Evolutionary conservation across 1,284 basidiomycete species (phyloP).

Genomic region (Takashimella koratensis): DNA sequence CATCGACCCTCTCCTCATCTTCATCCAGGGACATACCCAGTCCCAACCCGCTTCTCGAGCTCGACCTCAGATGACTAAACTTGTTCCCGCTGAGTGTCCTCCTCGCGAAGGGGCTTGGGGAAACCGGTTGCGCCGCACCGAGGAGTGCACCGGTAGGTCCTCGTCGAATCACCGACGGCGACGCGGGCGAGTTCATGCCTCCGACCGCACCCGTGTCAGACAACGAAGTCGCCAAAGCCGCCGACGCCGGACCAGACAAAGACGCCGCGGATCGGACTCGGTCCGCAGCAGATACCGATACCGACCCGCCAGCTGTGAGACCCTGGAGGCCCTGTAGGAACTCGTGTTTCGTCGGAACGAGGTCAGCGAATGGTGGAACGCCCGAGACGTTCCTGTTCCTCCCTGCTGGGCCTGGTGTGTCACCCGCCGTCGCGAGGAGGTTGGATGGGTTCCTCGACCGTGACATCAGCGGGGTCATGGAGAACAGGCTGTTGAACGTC

Average conservation of each 20-base stretch:
- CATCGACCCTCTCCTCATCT: slow-evolving; percentile 14
- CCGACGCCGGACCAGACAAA: not conserved
- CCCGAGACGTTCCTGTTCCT: slow-evolving; percentile 20
- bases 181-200: slow-evolving; percentile 9
- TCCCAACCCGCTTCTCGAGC: slow-evolving; percentile 26
- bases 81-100: slow-evolving; percentile 28
- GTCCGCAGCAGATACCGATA: not conserved
- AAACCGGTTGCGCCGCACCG: slow-evolving; percentile 25
- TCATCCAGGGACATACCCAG: slow-evolving; percentile 14
- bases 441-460: slow-evolving; percentile 29
- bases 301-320: slow-evolving; percentile 1
- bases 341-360: slow-evolving; percentile 31
- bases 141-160: slow-evolving; percentile 16
- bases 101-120: slow-evolving; percentile 31
- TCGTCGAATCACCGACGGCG: slow-evolving; percentile 15
- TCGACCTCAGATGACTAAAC: slow-evolving; percentile 29
- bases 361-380: slow-evolving; percentile 18
- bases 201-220: not conserved
- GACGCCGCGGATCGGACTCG: not conserved
- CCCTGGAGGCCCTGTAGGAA: slow-evolving; percentile 26
- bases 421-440: slow-evolving; percentile 19
- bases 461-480: slow-evolving; percentile 38
- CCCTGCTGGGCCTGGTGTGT: slow-evolving; percentile 10
- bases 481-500: slow-evolving; percentile 41
- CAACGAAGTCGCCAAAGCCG: not conserved